Evolutionary conservation across 2,329 filamentous ascomycete species (phyloP).

Genomic region (Blastomyces emzantsi): DNA sequence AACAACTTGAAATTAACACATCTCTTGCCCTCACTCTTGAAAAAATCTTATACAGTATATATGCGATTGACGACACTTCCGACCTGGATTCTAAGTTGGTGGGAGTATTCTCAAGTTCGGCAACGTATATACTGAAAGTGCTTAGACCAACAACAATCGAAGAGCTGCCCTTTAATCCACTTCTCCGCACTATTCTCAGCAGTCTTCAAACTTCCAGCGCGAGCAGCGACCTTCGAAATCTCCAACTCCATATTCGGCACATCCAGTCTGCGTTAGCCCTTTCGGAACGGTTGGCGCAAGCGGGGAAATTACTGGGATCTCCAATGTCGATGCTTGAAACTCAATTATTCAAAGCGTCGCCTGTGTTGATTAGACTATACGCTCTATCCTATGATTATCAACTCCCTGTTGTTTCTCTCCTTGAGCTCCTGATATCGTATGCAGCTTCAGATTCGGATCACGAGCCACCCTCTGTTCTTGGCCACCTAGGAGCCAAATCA

Average conservation of each 20-base stretch:
- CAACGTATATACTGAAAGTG: constrained; percentile 64
- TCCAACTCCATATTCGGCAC: constrained; percentile 51
- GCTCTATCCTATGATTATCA: constrained; percentile 59
- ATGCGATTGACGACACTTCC: constrained; percentile 59
- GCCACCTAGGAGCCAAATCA: constrained; percentile 72
- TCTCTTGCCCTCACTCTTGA: constrained; percentile 62
- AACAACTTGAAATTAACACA: constrained; percentile 60
- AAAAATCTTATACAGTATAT: constrained; percentile 61
- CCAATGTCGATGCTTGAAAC: constrained; percentile 60
- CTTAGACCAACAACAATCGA: constrained; percentile 64
- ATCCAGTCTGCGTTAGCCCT: constrained; percentile 57
- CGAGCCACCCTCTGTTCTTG: constrained; percentile 92
- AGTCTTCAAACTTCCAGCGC: constrained; percentile 51
- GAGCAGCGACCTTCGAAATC: constrained; percentile 52
- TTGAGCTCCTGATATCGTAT: constrained; percentile 64
- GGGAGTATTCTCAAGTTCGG: constrained; percentile 59
- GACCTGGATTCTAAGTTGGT: constrained; percentile 46
- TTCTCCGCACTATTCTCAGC: constrained; percentile 60
- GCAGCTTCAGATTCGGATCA: constrained; percentile 52
- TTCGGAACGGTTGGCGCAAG: constrained; percentile 59
- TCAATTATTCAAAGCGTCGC: constrained; percentile 72
- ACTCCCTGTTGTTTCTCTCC: constrained; percentile 55
- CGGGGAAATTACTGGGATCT: constrained; percentile 55
- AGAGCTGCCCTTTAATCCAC: constrained; percentile 65
- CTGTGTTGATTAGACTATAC: constrained; percentile 67